phyloP scores from a whole-genome alignment of 2,329 filamentous ascomycete genomes.

The Penicillium sp. region DNA sequence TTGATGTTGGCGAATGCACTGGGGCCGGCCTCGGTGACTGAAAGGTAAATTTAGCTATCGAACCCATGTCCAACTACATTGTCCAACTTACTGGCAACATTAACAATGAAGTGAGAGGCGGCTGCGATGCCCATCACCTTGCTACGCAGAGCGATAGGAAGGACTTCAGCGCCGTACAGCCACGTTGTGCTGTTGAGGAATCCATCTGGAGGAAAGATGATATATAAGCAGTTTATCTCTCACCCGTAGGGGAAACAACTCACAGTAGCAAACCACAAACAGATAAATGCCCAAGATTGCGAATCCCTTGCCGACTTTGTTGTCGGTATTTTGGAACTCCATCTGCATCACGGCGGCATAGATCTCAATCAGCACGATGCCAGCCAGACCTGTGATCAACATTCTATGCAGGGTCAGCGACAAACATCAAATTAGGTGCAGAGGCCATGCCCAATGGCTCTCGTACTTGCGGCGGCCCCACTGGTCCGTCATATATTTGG shows the following conservation, averaged over 20 bases:
- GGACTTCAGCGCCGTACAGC: conserved; percentile 57
- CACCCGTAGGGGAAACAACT: conserved; percentile 16
- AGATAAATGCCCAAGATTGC: conserved; percentile 61
- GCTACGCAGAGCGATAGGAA: conserved; percentile 55
- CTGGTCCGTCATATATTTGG: conserved; percentile 55
- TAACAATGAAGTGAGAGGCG: conserved; percentile 56
- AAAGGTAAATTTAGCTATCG: not conserved
- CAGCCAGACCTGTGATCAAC: conserved; percentile 55
- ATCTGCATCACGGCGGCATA: conserved; percentile 62
- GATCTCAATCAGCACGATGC: conserved; percentile 58
- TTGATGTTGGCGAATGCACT: conserved; percentile 58
- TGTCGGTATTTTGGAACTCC: conserved; percentile 56
- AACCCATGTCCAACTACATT: not conserved
- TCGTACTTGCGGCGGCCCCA: conserved; percentile 58
- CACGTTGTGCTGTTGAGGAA: conserved; percentile 58
- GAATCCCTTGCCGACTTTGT: conserved; percentile 59
- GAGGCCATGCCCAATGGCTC: not conserved
- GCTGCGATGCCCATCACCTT: conserved; percentile 59
- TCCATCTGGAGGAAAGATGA: conserved; percentile 36
- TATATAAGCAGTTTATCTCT: not conserved
- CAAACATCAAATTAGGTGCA: not conserved
- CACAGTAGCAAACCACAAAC: conserved; percentile 58
- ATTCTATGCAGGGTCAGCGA: conserved; percentile 42
- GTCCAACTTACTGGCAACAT: conserved; percentile 46
- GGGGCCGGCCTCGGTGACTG: conserved; percentile 55